Evolutionary conservation across 2,329 filamentous ascomycete species (phyloP).

Genomic region (Xylaria arbuscula): DNA sequence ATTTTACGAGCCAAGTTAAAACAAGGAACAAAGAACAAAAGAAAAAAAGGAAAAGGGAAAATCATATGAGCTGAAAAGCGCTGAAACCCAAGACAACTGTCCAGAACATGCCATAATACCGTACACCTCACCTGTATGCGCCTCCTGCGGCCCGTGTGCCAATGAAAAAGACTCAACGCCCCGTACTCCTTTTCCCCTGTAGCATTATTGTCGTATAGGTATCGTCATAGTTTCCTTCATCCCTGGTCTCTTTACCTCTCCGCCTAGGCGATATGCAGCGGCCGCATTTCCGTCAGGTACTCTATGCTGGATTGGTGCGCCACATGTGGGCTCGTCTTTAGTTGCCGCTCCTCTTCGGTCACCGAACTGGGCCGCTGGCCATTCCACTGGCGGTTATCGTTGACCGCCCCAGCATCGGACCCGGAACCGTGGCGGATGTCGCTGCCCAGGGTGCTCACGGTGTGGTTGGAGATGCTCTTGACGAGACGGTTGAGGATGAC

Average conservation of each 20-base stretch:
- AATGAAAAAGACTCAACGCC: slow-evolving; percentile 17
- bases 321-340: slow-evolving; percentile 32
- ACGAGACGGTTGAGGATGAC: slow-evolving; percentile 50
- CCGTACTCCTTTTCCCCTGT: slow-evolving; percentile 25
- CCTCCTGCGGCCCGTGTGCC: slow-evolving; percentile 8
- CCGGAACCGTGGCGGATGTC: slow-evolving; percentile 32
- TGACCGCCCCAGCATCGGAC: slow-evolving; percentile 26
- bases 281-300: slow-evolving; percentile 21
- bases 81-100: slow-evolving; percentile 17
- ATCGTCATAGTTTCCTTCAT: neutral
- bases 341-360: slow-evolving; percentile 30
- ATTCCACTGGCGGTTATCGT: slow-evolving; percentile 24
- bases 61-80: slow-evolving; percentile 14
- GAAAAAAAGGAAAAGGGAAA: neutral
- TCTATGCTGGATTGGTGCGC: slow-evolving; percentile 34
- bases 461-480: slow-evolving; percentile 41
- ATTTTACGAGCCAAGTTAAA: slow-evolving; percentile 2
- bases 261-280: slow-evolving; percentile 18
- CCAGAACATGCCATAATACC: neutral
- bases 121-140: neutral
- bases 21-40: neutral
- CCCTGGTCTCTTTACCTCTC: neutral
- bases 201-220: slow-evolving; percentile 16
- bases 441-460: slow-evolving; percentile 28
- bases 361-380: slow-evolving; percentile 16